Evolutionary conservation across 2,329 filamentous ascomycete genomes (phyloP), one percentile per base, ranked within the genome.

Genomic region (Zarea fungicola): DNA sequence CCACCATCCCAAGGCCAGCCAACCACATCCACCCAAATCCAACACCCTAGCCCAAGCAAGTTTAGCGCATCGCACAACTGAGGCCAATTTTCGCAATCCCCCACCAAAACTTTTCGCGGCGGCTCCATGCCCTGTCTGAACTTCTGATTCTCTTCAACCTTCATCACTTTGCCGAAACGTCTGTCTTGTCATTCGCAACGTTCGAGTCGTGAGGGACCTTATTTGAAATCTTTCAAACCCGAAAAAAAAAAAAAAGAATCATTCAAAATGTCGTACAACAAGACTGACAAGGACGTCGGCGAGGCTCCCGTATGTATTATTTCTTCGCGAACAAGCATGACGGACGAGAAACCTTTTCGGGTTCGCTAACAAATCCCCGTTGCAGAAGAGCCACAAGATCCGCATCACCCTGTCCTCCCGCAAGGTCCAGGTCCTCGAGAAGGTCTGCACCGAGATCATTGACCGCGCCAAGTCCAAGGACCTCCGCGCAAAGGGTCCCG

Each of bases 381-480:
- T 45, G 60, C 60, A 86, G 83, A 95, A 95, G 85, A 86, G 87
- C 79, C 89, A 95, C 85, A 90, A 91, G 79, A 95, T 95, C 83
- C 89, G 92, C 72, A 96, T 97, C 83, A 97, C 92, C 74, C 82
- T 96, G 66, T 93, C 91, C 73, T 88, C 83, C 66, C 88, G 89
- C 80, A 96, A 96, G 79, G 92, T 97, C 69, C 78, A 85, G 69
- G 84, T 90, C 62, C 89, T 97, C 70, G 93, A 97, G 84, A 96
- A 95, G 80, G 92, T 97, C 72, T 96, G 89, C 84, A 80, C 84
- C 70, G 93, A 97, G 80, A 88, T 99, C 72, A 91, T 97, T 73
- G 93, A 99, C 78, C 92, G 93, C 70, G 90, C 93, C 69, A 95
- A 95, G 82, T 84, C 80, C 80, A 99, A 99, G 91, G 90, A 95